phyloP scores from a whole-genome alignment of 1,284 basidiomycete species.

The Papiliotrema laurentii region DNA sequence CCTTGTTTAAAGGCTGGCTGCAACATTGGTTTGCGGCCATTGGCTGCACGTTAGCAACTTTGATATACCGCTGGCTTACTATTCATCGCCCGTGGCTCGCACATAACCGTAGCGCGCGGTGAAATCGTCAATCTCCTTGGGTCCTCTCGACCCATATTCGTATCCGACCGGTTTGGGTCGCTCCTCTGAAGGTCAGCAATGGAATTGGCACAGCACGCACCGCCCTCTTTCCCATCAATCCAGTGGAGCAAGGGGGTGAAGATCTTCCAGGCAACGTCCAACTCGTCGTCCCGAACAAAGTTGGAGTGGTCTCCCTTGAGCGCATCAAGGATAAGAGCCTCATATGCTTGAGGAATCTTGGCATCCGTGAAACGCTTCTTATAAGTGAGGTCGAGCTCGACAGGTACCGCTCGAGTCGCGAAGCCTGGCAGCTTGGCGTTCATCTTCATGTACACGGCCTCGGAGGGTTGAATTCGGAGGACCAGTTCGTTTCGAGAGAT shows the following conservation, averaged over 20 bases:
- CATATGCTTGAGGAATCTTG: constrained; percentile 91
- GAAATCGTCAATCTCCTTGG: constrained; percentile 72
- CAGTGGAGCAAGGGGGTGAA: constrained; percentile 92
- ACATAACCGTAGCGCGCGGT: constrained; percentile 72
- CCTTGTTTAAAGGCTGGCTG: constrained; percentile 33
- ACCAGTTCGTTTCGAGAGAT: constrained; percentile 93
- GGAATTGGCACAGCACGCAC: constrained; percentile 51
- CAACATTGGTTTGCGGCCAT: constrained; percentile 36
- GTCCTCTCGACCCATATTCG: constrained; percentile 90
- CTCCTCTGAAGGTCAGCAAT: constrained; percentile 12
- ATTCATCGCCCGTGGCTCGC: constrained; percentile 58
- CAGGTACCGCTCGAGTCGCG: constrained; percentile 79
- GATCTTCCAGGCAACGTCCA: constrained; percentile 96
- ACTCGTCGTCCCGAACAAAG: constrained; percentile 91
- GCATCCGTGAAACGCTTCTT: constrained; percentile 84
- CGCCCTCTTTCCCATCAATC: constrained; percentile 67
- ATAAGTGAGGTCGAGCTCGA: constrained; percentile 96
- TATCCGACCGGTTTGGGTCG: constrained; percentile 69
- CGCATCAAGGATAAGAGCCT: constrained; percentile 83
- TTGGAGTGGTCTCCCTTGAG: constrained; percentile 60
- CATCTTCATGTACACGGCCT: constrained; percentile 91
- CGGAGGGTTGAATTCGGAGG: constrained; percentile 88
- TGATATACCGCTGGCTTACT: constrained; percentile 58
- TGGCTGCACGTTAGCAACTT: constrained; percentile 11
- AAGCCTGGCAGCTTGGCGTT: constrained; percentile 91